Conservation (phyloP, 2,329 filamentous ascomycete species). For the Xylaria sp. region DNA sequence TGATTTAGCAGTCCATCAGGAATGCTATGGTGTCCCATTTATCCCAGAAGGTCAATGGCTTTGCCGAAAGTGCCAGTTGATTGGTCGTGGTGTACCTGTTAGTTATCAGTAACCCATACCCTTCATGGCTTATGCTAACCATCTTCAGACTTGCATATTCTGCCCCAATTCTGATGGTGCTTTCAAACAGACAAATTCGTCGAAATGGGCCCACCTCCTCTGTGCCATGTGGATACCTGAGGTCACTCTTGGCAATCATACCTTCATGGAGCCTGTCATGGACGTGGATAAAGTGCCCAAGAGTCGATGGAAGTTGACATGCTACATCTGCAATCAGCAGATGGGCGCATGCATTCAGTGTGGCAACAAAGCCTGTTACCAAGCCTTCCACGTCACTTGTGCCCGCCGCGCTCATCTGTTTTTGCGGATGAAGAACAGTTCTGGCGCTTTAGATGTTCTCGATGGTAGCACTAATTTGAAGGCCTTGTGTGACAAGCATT, state of each 20-base stretch:
- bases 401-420: constrained; percentile 87
- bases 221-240: constrained; percentile 99
- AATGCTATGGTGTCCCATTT: constrained; percentile 98
- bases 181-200: constrained; percentile 97
- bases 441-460: constrained; percentile 79
- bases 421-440: constrained; percentile 94
- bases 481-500: constrained; percentile 95
- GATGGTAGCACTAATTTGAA: constrained; percentile 86
- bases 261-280: constrained; percentile 98
- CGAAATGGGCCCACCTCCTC: constrained; percentile 95
- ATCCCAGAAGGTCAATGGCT: constrained; percentile 99
- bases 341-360: constrained; percentile 99
- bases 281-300: constrained; percentile 98
- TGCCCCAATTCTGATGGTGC: constrained; percentile 97
- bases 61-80: constrained; percentile 94
- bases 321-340: constrained; percentile 95
- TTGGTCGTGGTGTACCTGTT: constrained; percentile 88
- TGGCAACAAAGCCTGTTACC: constrained; percentile 95
- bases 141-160: constrained; percentile 85
- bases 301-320: constrained; percentile 90
- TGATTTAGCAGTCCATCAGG: constrained; percentile 96
- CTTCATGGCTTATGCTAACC: constrained; percentile 26
- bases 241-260: constrained; percentile 92
- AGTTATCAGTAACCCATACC: constrained; percentile 50
- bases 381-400: constrained; percentile 97